These are phyloP conservation scores for Agaricus subrufescens DNA, from an alignment of 768 basidiomycete genomes.

Conservation along the genomic window DNA sequence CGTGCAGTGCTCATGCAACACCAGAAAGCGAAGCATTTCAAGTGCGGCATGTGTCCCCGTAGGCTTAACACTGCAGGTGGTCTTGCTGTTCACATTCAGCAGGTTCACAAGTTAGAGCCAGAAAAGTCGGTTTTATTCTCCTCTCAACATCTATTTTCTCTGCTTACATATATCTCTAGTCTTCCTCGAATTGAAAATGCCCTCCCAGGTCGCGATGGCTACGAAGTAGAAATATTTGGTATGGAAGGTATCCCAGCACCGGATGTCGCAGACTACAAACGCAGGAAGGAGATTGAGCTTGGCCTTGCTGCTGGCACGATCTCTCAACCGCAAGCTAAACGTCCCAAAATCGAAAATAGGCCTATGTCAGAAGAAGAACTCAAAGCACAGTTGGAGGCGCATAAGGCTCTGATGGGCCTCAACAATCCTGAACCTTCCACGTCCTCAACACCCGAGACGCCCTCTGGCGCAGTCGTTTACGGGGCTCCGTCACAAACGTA, in stretches of 20 bases:
- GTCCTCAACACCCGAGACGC: background rate
- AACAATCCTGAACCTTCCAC: constrained; percentile 16
- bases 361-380: constrained; percentile 81
- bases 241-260: constrained; percentile 98
- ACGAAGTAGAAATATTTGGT: constrained; percentile 98
- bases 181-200: constrained; percentile 94
- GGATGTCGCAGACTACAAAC: constrained; percentile 93
- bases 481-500: constrained; percentile 75
- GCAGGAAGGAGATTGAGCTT: constrained; percentile 90
- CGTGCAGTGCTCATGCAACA: constrained; percentile 91
- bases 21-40: constrained; percentile 99
- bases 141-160: background rate
- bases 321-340: constrained; percentile 75
- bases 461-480: constrained; percentile 48
- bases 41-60: constrained; percentile 93
- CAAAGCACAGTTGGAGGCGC: constrained; percentile 78
- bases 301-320: constrained; percentile 81
- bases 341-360: constrained; percentile 75
- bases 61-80: constrained; percentile 97
- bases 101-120: constrained; percentile 98
- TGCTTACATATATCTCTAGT: constrained; percentile 25
- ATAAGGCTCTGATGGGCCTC: constrained; percentile 85
- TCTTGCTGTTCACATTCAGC: constrained; percentile 95
- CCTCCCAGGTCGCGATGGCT: constrained; percentile 92
- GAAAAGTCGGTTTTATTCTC: constrained; percentile 58